phyloP scores from a whole-genome alignment of 257 asterid genomes.

The Voacanga thouarsii region DNA sequence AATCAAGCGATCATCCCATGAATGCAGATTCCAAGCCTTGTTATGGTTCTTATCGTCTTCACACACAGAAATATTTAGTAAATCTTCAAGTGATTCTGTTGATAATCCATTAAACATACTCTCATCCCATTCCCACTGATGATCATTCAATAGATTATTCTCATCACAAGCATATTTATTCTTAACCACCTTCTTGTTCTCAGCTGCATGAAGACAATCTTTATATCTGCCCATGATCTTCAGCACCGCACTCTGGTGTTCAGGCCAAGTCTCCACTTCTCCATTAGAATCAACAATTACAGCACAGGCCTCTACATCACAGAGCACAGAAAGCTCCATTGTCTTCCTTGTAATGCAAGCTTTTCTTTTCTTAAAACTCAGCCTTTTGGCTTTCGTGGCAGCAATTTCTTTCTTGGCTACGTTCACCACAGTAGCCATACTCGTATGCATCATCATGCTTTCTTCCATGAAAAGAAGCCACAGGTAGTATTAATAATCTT shows the following conservation, averaged over 20 bases:
- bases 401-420: neutral
- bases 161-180: no score
- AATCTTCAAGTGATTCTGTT: no score
- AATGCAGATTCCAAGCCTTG: neutral
- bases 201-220: neutral
- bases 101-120: no score
- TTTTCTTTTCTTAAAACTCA: neutral
- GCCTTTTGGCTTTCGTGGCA: neutral
- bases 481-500: no score
- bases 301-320: slow-evolving; percentile 16
- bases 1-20: neutral
- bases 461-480: no score
- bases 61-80: neutral
- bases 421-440: no score
- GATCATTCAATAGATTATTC: no score
- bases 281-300: slow-evolving; percentile 11
- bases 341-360: slow-evolving; percentile 8
- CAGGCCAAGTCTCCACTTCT: slow-evolving; percentile 20
- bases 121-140: no score
- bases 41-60: neutral
- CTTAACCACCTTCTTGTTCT: neutral
- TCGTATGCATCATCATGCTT: no score
- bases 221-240: neutral
- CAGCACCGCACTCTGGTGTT: neutral
- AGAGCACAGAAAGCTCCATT: slow-evolving; percentile 16